A percentile compares a stretch with the other conserved stretches of the same genome.
Conservation (phyloP, 345 rosid species). For the Syzygium aromaticum region DNA sequence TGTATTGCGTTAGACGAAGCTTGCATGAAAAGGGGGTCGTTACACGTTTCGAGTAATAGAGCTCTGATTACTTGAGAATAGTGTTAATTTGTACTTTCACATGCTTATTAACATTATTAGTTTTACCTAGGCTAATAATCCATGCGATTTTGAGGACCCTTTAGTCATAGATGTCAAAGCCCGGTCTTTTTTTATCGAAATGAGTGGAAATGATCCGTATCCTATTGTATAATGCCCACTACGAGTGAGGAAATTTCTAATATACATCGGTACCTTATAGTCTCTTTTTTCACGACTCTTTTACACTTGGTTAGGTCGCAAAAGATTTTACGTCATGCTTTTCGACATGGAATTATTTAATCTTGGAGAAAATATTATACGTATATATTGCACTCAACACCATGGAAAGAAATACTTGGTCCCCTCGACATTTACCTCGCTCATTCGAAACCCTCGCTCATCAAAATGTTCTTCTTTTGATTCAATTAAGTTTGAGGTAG, state of each 20-base stretch:
- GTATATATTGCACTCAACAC: not conserved
- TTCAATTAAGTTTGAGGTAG: not conserved
- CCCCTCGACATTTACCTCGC: not conserved
- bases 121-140: not conserved
- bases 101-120: not conserved
- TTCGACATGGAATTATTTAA: not conserved
- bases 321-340: not conserved
- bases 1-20: not conserved
- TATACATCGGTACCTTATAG: not conserved
- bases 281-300: not conserved
- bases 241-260: not conserved
- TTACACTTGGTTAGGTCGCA: not conserved
- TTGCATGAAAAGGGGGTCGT: not conserved
- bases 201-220: not conserved
- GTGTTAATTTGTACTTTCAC: not conserved
- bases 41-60: not conserved
- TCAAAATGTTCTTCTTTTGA: not conserved
- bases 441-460: not conserved
- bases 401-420: not conserved
- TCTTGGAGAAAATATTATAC: not conserved
- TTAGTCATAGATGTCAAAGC: not conserved
- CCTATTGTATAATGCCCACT: not conserved
- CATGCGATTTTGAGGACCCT: not conserved
- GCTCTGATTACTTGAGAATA: not conserved
- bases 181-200: not conserved